Evolutionary conservation across 352 stramenopile species (phyloP), one percentile per base, ranked within the genome.

Genomic region (Phytophthora vignae): DNA sequence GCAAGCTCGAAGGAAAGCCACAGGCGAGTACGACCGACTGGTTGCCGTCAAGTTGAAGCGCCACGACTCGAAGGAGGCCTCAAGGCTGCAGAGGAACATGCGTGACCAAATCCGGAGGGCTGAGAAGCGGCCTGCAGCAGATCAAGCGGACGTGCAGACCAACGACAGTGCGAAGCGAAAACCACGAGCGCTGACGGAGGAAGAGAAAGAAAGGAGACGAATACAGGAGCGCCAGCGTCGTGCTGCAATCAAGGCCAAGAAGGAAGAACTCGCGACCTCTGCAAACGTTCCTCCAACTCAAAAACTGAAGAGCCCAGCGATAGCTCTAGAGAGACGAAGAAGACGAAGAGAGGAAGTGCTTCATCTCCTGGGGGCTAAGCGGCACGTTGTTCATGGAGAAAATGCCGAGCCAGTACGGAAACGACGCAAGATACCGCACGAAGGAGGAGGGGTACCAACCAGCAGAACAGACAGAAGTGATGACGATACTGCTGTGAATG

Each of bases 1-100:
- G 14, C 38, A 27, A 48, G 64, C 48, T 8, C 69, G 69, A 31
- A 50, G 69, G 50, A 60, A 55, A 38, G 69, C 69, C 44, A 72
- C 55, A 4, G 69, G 63, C 31, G 69, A 72, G 33, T n/a, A 56
- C 21, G 40, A 53, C 14, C 49, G 57, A 60, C 52, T 67, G 38
- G 10, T 19, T 31, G 56, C 69, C 17, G 9, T 64, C 15, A 76
- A 76, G 33, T 46, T 64, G 10, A 71, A 69, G 40, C 63, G 63
- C 7, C 62, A 56, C 0, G 60, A 67, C 12, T 56, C n/a, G 17
- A 46, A 15, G 4, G 31, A 64, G 31, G 31, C 27, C 14, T 50
- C 33, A 9, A 67, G 53, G 15, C 14, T 70, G 25, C 62, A 69
- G n/a, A 54, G 46, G 52, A 70, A 66, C 22, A 46, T 59, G 33